Base-by-base conservation (phyloP, 169 alveolate species). In the Plasmodium sp. region DNA sequence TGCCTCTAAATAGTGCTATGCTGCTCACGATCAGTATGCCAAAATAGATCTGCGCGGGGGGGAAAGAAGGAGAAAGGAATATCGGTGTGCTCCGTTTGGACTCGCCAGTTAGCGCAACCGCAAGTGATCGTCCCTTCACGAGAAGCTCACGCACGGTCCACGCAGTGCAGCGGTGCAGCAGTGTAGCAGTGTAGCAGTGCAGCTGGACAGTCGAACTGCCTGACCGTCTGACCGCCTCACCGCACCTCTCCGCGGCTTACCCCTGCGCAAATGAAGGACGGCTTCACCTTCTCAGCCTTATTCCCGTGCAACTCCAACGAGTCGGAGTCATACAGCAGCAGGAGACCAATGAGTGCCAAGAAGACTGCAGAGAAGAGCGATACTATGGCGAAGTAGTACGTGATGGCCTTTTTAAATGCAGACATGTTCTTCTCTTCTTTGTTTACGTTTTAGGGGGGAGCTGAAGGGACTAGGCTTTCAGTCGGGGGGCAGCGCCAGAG, bases 231-330 rank as follows among this genome's bases (percentile, higher is more conserved):
- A 22, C 27, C 27, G 27, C 27, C 27, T 22, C 27, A 22, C 27
- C 27, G 27, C 75, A 62, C 72, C 58, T 84, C 62, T n/a, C 27
- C 34, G 16, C 75, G n/a, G 41, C 93, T 85, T 85, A 85, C 93
- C 85, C 93, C 93, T 34, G 93, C 93, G 31, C 93, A 74, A 85
- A 85, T 85, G 58, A 85, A 85, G 6, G 93, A 85, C 16, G 93
- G 93, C 36, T 75, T 74, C 36, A 75, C 93, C 41, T 85, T 85
- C 81, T 85, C 93, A 22, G 86, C 54, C 41, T 74, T 85, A 54
- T 85, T 54, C 62, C 93, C 93, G 80, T 85, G 93, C 58, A 85
- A 74, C 51, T 85, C 93, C 81, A 85, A 27, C n/a, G 93, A 85
- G 22, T 85, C 86, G 54, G 93, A 85, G 67, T 85, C 93, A 85